These are phyloP conservation scores for Lepidium didymum DNA, from an alignment of 345 rosid genomes.

Conservation along the genomic window DNA sequence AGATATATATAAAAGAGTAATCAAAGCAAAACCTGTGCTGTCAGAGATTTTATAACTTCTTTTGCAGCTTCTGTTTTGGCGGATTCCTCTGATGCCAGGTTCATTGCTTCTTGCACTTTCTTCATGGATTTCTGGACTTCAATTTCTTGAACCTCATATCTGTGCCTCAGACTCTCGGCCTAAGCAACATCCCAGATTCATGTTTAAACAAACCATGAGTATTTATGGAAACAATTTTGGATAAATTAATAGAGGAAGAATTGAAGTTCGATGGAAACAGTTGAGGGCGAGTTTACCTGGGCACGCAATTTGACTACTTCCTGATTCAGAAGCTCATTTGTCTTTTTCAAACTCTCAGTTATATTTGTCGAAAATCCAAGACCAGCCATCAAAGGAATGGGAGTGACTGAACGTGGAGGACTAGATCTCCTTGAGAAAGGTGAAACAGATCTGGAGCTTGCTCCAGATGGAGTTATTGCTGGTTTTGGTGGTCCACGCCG, in stretches of 20 bases:
- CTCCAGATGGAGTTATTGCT: conserved; percentile 63
- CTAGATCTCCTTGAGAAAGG: conserved; percentile 95
- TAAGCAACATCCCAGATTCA: conserved; percentile 28
- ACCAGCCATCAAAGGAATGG: conserved; percentile 76
- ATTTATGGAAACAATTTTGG: neutral
- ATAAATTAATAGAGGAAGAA: neutral
- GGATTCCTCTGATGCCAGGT: conserved; percentile 69
- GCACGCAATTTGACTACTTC: conserved; percentile 80
- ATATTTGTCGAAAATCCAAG: conserved; percentile 73
- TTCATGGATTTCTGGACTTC: conserved; percentile 77
- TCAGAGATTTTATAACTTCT: conserved; percentile 91
- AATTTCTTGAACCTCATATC: conserved; percentile 78
- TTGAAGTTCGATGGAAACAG: neutral
- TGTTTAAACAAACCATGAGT: neutral
- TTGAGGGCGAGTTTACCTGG: conserved; percentile 46
- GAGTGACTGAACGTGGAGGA: conserved; percentile 94
- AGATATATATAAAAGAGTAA: neutral
- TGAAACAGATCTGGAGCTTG: conserved; percentile 87
- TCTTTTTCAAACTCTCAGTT: conserved; percentile 86
- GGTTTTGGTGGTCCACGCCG: conserved; percentile 63
- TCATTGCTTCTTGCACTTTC: conserved; percentile 77
- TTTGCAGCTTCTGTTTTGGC: conserved; percentile 83
- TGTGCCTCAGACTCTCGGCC: conserved; percentile 70
- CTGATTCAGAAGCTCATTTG: conserved; percentile 85
- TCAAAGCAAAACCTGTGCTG: conserved; percentile 62